These are phyloP conservation scores for Calocera viscosa DNA, from an alignment of 768 basidiomycete genomes.

Conservation along the genomic window DNA sequence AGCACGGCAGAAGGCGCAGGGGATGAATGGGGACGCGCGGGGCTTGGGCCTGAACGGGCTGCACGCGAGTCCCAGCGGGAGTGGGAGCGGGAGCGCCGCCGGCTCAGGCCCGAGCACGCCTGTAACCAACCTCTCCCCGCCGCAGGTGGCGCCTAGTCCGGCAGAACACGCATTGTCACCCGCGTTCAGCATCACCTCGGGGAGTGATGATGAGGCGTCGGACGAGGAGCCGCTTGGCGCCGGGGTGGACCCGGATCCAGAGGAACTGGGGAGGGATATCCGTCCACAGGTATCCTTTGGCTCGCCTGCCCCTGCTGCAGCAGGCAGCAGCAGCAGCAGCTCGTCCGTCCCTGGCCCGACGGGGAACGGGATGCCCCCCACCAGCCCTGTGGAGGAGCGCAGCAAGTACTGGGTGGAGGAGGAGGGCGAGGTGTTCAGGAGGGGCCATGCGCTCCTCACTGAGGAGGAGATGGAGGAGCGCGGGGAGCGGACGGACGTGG, in stretches of 20 bases:
- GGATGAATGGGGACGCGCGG: slow-evolving; percentile 7
- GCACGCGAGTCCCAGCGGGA: background rate
- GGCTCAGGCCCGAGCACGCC: background rate
- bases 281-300: slow-evolving; percentile 17
- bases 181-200: slow-evolving; percentile 10
- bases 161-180: background rate
- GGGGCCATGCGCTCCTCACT: slow-evolving; percentile 66
- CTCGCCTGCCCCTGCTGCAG: background rate
- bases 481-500: slow-evolving; percentile 38
- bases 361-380: background rate
- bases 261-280: slow-evolving; percentile 53
- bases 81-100: background rate
- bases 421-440: slow-evolving; percentile 92
- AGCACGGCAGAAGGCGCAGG: slow-evolving; percentile 9
- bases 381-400: slow-evolving; percentile 19
- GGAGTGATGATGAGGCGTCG: slow-evolving; percentile 7
- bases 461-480: slow-evolving; percentile 73
- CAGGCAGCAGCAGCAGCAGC: background rate
- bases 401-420: slow-evolving; percentile 70
- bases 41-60: slow-evolving; percentile 2
- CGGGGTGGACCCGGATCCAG: slow-evolving; percentile 49
- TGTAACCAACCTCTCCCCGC: background rate
- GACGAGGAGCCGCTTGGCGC: slow-evolving; percentile 12
- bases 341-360: background rate
- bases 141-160: background rate